phyloP scores from a whole-genome alignment of 371 early-diverging fungal species.

The Mortierella sp. region DNA sequence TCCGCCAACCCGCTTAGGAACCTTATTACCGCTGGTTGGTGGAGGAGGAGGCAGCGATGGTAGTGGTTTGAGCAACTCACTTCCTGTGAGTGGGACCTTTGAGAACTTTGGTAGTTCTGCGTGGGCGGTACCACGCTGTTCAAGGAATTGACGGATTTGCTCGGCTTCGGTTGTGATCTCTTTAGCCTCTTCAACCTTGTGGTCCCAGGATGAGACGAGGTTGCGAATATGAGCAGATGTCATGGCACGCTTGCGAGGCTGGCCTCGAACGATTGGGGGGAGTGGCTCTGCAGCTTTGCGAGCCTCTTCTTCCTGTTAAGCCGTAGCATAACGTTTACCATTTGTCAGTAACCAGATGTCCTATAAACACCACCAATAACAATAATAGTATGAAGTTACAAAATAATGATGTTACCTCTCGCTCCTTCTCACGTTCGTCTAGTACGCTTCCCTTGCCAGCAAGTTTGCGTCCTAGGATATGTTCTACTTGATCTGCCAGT shows the following conservation, averaged over 20 bases:
- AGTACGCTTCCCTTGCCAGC: conserved; percentile 56
- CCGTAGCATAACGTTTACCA: background rate
- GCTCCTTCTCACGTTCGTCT: conserved; percentile 49
- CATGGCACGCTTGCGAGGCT: conserved; percentile 52
- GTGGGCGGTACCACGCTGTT: conserved; percentile 44
- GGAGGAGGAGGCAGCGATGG: conserved; percentile 50
- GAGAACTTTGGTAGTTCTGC: conserved; percentile 49
- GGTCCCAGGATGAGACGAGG: conserved; percentile 56
- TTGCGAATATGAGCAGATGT: conserved; percentile 51
- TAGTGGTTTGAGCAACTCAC: conserved; percentile 39
- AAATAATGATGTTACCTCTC: conserved; percentile 31
- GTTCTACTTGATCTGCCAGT: conserved; percentile 48
- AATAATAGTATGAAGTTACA: background rate
- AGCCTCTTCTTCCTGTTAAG: conserved; percentile 45
- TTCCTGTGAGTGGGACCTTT: conserved; percentile 30
- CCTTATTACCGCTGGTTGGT: conserved; percentile 2
- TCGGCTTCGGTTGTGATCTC: conserved; percentile 41
- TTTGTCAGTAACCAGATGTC: background rate
- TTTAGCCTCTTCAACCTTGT: conserved; percentile 50
- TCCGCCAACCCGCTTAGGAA: background rate
- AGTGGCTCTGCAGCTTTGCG: conserved; percentile 45
- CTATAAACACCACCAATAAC: background rate
- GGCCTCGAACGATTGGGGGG: conserved; percentile 50
- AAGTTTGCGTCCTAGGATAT: conserved; percentile 54
- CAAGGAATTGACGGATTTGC: conserved; percentile 38